Percentiles rank a stretch among this genome's conserved stretches.
phyloP scores from a whole-genome alignment of 2,329 filamentous ascomycete genomes.

The Ceratocystis eucalypticola region DNA sequence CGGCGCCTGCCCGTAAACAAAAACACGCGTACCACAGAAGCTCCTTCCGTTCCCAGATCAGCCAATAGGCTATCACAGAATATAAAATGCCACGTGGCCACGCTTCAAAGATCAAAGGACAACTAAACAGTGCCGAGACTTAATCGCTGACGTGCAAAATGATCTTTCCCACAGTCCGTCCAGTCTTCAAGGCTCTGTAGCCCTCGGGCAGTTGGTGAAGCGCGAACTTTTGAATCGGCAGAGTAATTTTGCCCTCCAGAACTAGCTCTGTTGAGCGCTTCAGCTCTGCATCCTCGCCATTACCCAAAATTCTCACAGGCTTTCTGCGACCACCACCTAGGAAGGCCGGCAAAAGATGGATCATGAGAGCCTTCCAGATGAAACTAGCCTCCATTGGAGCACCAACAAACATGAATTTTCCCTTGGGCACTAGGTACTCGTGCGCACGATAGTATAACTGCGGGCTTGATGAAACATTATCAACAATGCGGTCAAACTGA shows the following conservation, averaged over 20 bases:
- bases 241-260: slow-evolving; percentile 42
- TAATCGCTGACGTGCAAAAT: slow-evolving; percentile 28
- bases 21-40: not conserved
- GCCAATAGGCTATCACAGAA: not conserved
- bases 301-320: slow-evolving; percentile 30
- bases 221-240: slow-evolving; percentile 41
- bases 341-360: slow-evolving; percentile 26
- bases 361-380: slow-evolving; percentile 22
- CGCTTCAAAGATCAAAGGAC: not conserved
- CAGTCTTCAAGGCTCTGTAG: slow-evolving; percentile 44
- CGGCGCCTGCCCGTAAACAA: not conserved
- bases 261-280: slow-evolving; percentile 41
- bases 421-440: slow-evolving; percentile 35
- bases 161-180: slow-evolving; percentile 48
- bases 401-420: slow-evolving; percentile 40
- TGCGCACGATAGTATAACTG: slow-evolving; percentile 41
- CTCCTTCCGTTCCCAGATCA: not conserved
- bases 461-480: slow-evolving; percentile 42
- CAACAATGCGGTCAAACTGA: slow-evolving; percentile 40
- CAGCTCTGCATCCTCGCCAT: slow-evolving; percentile 34
- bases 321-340: slow-evolving; percentile 31
- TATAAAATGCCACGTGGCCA: not conserved
- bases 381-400: slow-evolving; percentile 26
- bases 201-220: slow-evolving; percentile 45
- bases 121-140: not conserved